phyloP scores from a whole-genome alignment of 2,329 filamentous ascomycete species.

The Sporothrix curviconia region DNA sequence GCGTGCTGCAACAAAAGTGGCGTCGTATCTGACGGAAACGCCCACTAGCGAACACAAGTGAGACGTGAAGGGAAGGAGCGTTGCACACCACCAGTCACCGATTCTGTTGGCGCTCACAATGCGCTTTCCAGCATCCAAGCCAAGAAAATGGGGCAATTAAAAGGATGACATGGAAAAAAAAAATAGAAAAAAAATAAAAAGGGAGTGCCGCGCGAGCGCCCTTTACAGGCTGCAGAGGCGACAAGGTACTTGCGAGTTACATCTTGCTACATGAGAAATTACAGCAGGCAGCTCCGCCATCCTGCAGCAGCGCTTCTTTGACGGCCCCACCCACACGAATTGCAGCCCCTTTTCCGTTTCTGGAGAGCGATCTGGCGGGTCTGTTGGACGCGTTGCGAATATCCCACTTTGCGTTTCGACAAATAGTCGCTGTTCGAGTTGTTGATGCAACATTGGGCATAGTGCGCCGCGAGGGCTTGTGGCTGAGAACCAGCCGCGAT shows the following conservation, averaged over 20 bases:
- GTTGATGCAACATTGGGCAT: too few relatives aligned
- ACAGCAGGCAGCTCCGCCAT: not conserved
- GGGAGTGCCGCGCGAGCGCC: not conserved
- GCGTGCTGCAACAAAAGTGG: too few relatives aligned
- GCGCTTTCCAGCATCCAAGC: not conserved
- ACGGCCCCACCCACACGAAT: constrained; percentile 1
- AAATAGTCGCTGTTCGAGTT: too few relatives aligned
- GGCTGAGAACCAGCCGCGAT: not conserved
- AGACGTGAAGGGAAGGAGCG: not conserved
- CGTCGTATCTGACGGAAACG: too few relatives aligned
- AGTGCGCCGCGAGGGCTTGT: not conserved
- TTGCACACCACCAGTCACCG: not conserved
- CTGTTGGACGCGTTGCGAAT: not conserved
- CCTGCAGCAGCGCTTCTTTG: not conserved
- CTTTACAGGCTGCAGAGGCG: too few relatives aligned
- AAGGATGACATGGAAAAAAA: too few relatives aligned
- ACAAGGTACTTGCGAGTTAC: not conserved
- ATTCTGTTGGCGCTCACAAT: too few relatives aligned
- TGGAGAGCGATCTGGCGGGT: not conserved
- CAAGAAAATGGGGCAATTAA: not conserved
- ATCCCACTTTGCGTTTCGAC: not conserved
- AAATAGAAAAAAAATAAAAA: not conserved
- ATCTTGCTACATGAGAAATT: not conserved
- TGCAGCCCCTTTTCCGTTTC: constrained; percentile 7
- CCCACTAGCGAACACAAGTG: not conserved